These are phyloP conservation scores for Pelargonium fulgidum DNA, from an alignment of 441 rosid species.

Conservation along the genomic window DNA sequence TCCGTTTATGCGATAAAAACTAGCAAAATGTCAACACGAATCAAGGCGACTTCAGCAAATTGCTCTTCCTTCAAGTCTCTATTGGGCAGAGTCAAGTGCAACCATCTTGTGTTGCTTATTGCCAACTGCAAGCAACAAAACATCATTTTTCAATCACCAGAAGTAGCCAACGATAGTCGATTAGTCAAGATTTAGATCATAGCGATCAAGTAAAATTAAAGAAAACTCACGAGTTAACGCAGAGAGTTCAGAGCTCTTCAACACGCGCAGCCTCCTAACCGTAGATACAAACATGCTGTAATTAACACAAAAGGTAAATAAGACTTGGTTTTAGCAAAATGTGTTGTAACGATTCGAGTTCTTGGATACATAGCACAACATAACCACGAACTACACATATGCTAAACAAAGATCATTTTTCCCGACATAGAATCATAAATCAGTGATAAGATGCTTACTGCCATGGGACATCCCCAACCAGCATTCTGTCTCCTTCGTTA, in stretches of 20 bases:
- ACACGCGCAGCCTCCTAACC: constrained; percentile 66
- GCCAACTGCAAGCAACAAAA: constrained; percentile 6
- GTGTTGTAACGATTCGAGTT: too few species aligned
- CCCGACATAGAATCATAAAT: constrained; percentile 7
- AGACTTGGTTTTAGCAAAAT: too few species aligned
- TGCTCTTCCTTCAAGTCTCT: too few species aligned
- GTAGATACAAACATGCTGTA: constrained; percentile 72
- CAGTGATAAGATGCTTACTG: constrained; percentile 32
- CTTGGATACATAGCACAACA: neutral
- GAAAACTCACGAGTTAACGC: constrained; percentile 43
- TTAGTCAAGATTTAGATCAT: neutral
- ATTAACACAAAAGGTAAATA: neutral
- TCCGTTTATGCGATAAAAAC: too few species aligned
- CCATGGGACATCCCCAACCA: constrained; percentile 45
- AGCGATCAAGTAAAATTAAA: neutral
- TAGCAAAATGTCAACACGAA: too few species aligned
- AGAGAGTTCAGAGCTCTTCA: constrained; percentile 65
- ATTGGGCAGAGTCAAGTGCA: too few species aligned
- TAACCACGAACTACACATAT: neutral
- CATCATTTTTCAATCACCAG: neutral
- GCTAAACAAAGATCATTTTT: neutral
- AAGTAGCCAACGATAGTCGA: neutral
- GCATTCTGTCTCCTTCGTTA: constrained; percentile 45
- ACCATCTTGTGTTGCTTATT: neutral
- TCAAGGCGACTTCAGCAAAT: too few species aligned